Evolutionary conservation across 2,329 filamentous ascomycete genomes (phyloP), one percentile per base, ranked within the genome.

Genomic region (Pseudogymnoascus sp.): DNA sequence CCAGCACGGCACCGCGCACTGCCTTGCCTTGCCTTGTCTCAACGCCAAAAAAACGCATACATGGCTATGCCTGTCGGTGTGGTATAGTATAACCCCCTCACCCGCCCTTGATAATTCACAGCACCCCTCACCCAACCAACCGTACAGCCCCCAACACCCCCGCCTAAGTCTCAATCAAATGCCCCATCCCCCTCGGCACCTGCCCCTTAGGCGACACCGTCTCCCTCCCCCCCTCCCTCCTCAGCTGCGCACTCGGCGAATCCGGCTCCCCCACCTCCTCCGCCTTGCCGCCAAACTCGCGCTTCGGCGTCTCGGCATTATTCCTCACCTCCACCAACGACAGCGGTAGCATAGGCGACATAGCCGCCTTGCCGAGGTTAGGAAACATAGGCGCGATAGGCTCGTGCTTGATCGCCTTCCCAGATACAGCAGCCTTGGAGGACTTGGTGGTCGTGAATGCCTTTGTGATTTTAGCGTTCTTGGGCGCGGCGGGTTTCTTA

Each of bases 401-500:
- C 35, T 28, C 23, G 26, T 19, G 11, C 57, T 65, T 53, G 42
- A 19, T 61, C 9, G 31, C 36, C 38, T 68, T 68, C 8, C 21
- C 35, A 6, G 44, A 40, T 21, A 64, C 33, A 3, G 60, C 26
- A 3, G 60, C 4, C 57, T 67, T 71, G 9, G 70, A 36, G n/a
- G 65, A 42, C 21, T 73, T 74, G 2, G 70, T 67, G 13, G 66
- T 63, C 8, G 62, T 64, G 44, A 73, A 73, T 7, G 68, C 66
- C 19, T 64, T 69, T 6, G 65, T 72, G 61, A 73, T 71, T 21
- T 65, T 67, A 2, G 40, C 21, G 31, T 35, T 35, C 15, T 60
- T 60, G 2, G 17, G 7, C 2, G 57, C 57, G 31, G 57, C 11
- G 67, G 40, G 69, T 68, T 42, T 64, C 21, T 67, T 26, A 4